These are phyloP conservation scores for Neopestalotiopsis clavispora DNA, from an alignment of 2,329 filamentous ascomycete species.

Conservation along the genomic window DNA sequence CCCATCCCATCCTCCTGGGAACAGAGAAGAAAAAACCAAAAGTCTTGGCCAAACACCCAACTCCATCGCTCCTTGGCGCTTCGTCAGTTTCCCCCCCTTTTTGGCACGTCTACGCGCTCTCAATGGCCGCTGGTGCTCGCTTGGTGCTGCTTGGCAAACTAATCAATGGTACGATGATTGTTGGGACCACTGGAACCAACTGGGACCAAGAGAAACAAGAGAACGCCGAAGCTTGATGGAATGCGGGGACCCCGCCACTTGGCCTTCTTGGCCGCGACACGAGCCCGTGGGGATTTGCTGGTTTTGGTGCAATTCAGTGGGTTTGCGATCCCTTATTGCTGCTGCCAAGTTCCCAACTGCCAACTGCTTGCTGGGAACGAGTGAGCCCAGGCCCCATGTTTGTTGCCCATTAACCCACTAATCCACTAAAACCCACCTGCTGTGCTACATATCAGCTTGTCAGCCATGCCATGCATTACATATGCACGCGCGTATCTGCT, in stretches of 20 bases:
- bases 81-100: conserved; percentile 4
- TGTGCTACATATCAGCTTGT: background rate
- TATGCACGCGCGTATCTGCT: background rate
- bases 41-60: background rate
- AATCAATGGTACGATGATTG: background rate
- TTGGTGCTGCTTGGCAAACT: background rate
- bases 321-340: background rate
- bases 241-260: conserved; percentile 6
- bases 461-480: background rate
- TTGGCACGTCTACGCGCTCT: background rate
- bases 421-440: background rate
- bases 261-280: conserved; percentile 4
- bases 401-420: background rate
- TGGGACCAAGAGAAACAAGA: background rate
- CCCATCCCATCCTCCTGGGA: background rate
- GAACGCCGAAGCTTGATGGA: background rate
- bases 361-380: too few relatives aligned
- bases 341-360: background rate
- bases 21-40: too few relatives aligned
- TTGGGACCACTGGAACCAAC: background rate
- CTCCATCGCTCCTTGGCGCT: conserved; percentile 6
- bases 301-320: background rate
- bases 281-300: background rate
- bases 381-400: background rate
- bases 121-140: background rate